Evolutionary conservation across 441 rosid genomes (phyloP).

Genomic region (Bruguiera hainesii): DNA sequence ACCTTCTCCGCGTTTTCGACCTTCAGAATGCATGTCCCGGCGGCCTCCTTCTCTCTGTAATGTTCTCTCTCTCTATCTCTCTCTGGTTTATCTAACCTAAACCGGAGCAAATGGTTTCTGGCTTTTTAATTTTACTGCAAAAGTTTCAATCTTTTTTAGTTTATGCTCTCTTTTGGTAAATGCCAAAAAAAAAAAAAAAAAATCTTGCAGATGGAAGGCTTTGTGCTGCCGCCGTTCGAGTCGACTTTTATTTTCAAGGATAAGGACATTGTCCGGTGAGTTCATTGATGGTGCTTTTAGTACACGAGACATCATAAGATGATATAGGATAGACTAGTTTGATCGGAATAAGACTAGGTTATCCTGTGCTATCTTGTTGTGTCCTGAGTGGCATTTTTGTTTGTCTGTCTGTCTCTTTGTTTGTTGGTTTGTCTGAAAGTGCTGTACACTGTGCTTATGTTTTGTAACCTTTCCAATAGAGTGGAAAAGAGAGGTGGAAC

Average conservation of each 20-base stretch:
- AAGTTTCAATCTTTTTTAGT: neutral
- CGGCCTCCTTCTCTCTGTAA: slow-evolving; percentile 76
- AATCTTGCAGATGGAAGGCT: slow-evolving; percentile 81
- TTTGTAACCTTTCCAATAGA: slow-evolving; percentile 31
- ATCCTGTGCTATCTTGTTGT: neutral
- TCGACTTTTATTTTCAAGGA: slow-evolving; percentile 67
- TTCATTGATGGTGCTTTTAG: neutral
- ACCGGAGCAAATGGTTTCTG: too few relatives aligned
- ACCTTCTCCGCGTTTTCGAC: slow-evolving; percentile 48
- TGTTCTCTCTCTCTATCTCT: neutral
- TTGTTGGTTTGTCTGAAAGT: too few relatives aligned
- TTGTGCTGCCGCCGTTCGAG: slow-evolving; percentile 82
- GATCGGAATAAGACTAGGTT: neutral
- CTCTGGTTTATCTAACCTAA: neutral
- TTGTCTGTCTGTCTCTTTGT: too few relatives aligned
- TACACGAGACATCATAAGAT: too few relatives aligned
- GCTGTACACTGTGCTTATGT: neutral
- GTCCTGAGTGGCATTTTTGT: too few relatives aligned
- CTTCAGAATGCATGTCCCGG: slow-evolving; percentile 59
- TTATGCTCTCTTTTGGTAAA: neutral
- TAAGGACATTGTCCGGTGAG: slow-evolving; percentile 73
- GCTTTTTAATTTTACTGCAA: neutral
- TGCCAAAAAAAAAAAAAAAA: neutral
- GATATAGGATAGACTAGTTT: too few relatives aligned
- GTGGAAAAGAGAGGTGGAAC: slow-evolving; percentile 49